phyloP scores from a whole-genome alignment of 192 early-diverging fungal species.

The Phlyctochytrium arcticum region DNA sequence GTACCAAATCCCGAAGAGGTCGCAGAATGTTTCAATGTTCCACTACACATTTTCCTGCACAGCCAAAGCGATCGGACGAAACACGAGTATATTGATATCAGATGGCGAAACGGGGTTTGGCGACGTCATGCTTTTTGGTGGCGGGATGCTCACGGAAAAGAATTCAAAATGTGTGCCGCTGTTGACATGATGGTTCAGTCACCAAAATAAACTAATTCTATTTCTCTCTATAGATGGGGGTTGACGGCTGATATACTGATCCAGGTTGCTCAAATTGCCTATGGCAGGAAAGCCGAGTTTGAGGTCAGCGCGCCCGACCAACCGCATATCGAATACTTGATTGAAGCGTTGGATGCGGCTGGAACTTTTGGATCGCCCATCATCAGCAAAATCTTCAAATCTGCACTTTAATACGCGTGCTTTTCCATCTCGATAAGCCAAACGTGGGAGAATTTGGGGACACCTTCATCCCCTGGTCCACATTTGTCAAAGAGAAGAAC shows the following conservation, averaged over 20 bases:
- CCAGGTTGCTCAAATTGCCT: conserved; percentile 4
- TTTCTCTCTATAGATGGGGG: conserved; percentile 13
- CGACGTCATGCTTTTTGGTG: conserved; percentile 16
- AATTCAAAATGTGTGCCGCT: conserved; percentile 11
- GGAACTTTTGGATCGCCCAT: conserved; percentile 4
- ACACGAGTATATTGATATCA: conserved; percentile 13
- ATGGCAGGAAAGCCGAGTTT: conserved; percentile 11
- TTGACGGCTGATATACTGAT: conserved; percentile 27
- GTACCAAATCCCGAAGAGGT: conserved; percentile 27
- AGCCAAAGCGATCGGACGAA: not conserved
- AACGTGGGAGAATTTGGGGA: too few species aligned
- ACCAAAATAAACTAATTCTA: too few species aligned
- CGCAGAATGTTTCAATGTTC: conserved; percentile 26
- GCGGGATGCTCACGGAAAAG: not conserved
- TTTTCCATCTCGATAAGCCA: too few species aligned
- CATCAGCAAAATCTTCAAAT: too few species aligned
- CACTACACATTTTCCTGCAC: conserved; percentile 23
- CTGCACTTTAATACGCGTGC: too few species aligned
- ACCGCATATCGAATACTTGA: not conserved
- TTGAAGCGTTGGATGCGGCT: not conserved
- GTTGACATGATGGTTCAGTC: too few species aligned
- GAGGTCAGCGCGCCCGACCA: conserved; percentile 12
- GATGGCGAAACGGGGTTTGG: not conserved
- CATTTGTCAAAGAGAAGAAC: too few species aligned
- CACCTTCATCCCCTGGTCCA: too few species aligned